Evolutionary conservation across 192 early-diverging fungal species (phyloP).

Genomic region (Coemansia sp.): DNA sequence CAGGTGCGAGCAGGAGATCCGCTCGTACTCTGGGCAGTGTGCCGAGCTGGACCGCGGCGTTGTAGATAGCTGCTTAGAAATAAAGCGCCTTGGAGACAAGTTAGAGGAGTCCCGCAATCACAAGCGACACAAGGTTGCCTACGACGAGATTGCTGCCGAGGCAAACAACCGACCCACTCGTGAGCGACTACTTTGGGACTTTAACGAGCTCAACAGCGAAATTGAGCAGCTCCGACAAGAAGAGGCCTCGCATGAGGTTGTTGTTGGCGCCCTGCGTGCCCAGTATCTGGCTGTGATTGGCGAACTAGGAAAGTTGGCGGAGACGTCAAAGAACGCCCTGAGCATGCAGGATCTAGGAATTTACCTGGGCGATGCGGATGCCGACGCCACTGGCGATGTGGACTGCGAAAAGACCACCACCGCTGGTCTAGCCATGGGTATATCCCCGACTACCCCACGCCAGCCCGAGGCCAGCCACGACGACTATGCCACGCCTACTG

Average conservation of each 20-base stretch:
- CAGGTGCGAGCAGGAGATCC: slow-evolving; percentile 25
- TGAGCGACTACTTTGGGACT: slow-evolving; percentile 22
- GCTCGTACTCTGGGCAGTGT: slow-evolving; percentile 16
- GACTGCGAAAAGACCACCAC: slow-evolving; percentile 1
- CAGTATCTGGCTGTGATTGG: slow-evolving; percentile 30
- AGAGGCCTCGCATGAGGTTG: slow-evolving; percentile 20
- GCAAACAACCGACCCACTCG: slow-evolving; percentile 37
- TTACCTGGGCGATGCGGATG: slow-evolving; percentile 27
- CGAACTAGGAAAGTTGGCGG: slow-evolving; percentile 33
- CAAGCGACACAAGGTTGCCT: slow-evolving; percentile 49
- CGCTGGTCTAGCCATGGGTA: slow-evolving; percentile 4
- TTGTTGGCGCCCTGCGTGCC: slow-evolving; percentile 22
- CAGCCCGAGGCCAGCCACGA: slow-evolving; percentile 15
- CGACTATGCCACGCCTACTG: slow-evolving; percentile 26
- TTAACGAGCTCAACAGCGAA: slow-evolving; percentile 24
- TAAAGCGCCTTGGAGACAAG: slow-evolving; percentile 25
- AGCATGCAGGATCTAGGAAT: slow-evolving; percentile 47
- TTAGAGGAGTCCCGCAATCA: slow-evolving; percentile 47
- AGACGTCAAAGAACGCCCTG: slow-evolving; percentile 41
- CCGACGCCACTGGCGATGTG: background rate
- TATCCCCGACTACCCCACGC: slow-evolving; percentile 29
- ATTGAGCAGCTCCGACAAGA: slow-evolving; percentile 41
- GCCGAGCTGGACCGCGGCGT: slow-evolving; percentile 14
- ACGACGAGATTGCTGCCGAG: slow-evolving; percentile 47
- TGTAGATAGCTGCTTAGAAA: background rate